Evolutionary conservation across 257 asterid species (phyloP), one percentile per base, ranked within the genome.

Genomic region (Plantago major): DNA sequence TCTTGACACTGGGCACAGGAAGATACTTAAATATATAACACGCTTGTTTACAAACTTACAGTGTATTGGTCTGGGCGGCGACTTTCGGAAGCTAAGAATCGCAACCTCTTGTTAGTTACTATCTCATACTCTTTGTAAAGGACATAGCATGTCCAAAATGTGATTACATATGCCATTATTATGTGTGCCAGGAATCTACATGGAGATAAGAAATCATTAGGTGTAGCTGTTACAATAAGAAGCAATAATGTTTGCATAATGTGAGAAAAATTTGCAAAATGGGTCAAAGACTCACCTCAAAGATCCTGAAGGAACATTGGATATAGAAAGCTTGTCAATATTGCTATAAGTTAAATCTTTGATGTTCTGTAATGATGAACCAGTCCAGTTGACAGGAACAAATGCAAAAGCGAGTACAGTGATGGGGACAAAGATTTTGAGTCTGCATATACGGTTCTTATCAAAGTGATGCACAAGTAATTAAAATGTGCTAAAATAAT

Each of bases 31-130:
- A 10, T 45, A 50, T 63, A 40, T n/a, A 43, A 44, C 26, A 19
- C 11, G 62, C 53, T 46, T 51, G 57, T 18, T 47, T 51, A 52
- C 40, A 57, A 63, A 74, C 96, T 84, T 69, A 85, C 97, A 58
- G 94, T 83, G 71, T 74, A 90, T 68, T 90, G 96, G 67, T 90
- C 90, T 13, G 97, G 91, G 33, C 93, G 86, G n/a, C 97, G 94
- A 14, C 67, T 73, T 71, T 69, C 91, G 69, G 93, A 72, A 58
- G 95, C 97, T 55, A 90, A 71, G 79, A 87, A 90, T 15, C 68
- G 83, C 68, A 90, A 56, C 83, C 97, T 83, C 89, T 80, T 80
- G 38, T 28, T 63, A 40, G 91, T 52, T 55, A 90, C 63, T 53
- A 78, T 72, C 70, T 79, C 45, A 74, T 87, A 85, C 61, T 90